Evolutionary conservation across 148 eudicot genomes (phyloP).

Genomic region (Rhododendron simsii): DNA sequence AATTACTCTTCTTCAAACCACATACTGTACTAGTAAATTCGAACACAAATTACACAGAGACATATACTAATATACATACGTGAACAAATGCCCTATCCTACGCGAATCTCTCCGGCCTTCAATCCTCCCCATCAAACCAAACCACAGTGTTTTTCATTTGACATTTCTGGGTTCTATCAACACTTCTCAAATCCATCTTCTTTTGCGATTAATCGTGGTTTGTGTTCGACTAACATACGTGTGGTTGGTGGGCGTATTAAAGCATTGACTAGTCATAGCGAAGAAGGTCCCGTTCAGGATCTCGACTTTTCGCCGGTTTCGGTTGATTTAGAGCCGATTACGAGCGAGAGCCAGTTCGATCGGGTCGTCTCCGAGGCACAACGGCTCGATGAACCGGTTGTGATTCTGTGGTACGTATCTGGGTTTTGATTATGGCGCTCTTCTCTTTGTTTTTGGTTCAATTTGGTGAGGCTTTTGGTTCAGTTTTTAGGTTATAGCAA

Average conservation of each 20-base stretch:
- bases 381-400: constrained; percentile 33
- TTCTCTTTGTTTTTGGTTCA: background rate
- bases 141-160: background rate
- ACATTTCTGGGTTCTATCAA: background rate
- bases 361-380: constrained; percentile 43
- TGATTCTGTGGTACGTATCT: constrained; percentile 37
- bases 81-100: background rate
- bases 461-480: background rate
- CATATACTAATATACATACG: too few species aligned
- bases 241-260: background rate
- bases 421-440: background rate
- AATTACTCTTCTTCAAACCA: background rate
- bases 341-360: constrained; percentile 44
- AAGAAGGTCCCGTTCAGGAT: constrained; percentile 18
- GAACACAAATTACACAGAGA: background rate
- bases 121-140: background rate
- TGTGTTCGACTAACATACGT: background rate
- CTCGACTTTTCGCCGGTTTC: constrained; percentile 28
- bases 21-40: background rate
- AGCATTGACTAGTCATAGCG: constrained; percentile 11
- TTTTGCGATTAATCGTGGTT: background rate
- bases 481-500: background rate
- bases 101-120: background rate
- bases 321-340: constrained; percentile 34
- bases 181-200: background rate